Conservation (phyloP, 495 filamentous ascomycete genomes). For the Neurospora sp. region DNA sequence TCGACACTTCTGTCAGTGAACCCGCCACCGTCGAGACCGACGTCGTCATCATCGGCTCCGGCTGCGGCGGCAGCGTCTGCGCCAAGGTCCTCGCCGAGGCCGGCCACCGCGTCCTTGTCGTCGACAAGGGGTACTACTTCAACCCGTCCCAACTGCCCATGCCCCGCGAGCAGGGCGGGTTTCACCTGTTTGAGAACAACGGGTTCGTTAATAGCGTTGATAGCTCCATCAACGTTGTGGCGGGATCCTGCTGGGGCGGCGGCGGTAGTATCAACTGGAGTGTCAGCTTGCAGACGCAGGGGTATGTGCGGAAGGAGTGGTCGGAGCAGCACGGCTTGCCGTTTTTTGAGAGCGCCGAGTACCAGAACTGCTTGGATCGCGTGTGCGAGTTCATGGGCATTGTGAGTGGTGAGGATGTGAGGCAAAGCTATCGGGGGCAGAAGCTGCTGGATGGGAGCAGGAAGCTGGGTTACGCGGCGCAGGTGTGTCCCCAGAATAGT, state of each 20-base stretch:
- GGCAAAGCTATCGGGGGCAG: constrained; percentile 61
- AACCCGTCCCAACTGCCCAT: constrained; percentile 61
- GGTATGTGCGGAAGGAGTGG: constrained; percentile 76
- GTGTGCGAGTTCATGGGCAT: constrained; percentile 57
- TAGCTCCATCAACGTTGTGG: constrained; percentile 47
- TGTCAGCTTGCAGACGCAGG: constrained; percentile 72
- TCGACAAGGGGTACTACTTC: constrained; percentile 53
- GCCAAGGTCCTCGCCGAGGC: constrained; percentile 71
- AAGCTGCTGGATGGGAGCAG: constrained; percentile 64
- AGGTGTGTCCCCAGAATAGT: constrained; percentile 71
- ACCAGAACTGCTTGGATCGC: constrained; percentile 65
- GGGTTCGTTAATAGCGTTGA: constrained; percentile 52
- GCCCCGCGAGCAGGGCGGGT: constrained; percentile 42
- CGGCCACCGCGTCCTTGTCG: constrained; percentile 63
- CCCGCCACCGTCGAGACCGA: constrained; percentile 53
- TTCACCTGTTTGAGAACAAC: constrained; percentile 55
- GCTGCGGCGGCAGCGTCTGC: constrained; percentile 75
- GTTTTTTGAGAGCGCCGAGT: constrained; percentile 69
- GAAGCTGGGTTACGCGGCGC: constrained; percentile 63
- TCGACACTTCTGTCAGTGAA: constrained; percentile 24
- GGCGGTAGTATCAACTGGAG: constrained; percentile 87
- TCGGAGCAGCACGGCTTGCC: constrained; percentile 53
- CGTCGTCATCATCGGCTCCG: constrained; percentile 77
- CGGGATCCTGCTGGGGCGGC: constrained; percentile 73
- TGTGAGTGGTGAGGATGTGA: constrained; percentile 35